These are phyloP conservation scores for Selaginella tamariscina DNA, from an alignment of 75 land plant species.

Conservation along the genomic window DNA sequence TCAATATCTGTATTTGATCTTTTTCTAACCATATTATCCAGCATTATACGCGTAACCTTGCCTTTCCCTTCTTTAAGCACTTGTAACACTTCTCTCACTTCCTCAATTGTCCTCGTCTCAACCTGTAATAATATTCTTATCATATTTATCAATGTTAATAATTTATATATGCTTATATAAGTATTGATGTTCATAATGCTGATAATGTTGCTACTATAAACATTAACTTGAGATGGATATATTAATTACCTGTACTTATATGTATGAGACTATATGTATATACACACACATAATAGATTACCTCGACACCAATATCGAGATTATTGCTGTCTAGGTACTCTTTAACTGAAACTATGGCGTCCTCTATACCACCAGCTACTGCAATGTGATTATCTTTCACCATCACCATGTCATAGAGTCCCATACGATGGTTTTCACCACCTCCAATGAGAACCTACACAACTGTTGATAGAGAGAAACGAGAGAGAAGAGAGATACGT, in stretches of 20 bases:
- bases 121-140: constrained; percentile 43
- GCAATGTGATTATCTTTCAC: constrained; percentile 97
- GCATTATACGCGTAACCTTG: constrained; percentile 73
- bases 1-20: constrained; percentile 68
- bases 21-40: constrained; percentile 92
- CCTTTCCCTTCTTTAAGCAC: constrained; percentile 43
- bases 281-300: constrained; percentile 15
- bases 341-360: constrained; percentile 66
- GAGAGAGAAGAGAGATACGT: constrained; percentile 17
- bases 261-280: too few species aligned
- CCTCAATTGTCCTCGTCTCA: constrained; percentile 85
- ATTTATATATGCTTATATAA: too few species aligned
- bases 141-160: too few species aligned
- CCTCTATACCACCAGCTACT: constrained; percentile 72
- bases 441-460: constrained; percentile 90
- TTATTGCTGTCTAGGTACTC: constrained; percentile 41
- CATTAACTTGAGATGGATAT: too few species aligned
- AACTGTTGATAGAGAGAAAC: neutral
- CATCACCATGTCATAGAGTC: constrained; percentile 95
- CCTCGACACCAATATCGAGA: constrained; percentile 86
- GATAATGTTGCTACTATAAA: too few species aligned
- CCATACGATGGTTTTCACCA: constrained; percentile 93
- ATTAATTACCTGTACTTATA: too few species aligned
- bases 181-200: too few species aligned
- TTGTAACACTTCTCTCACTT: constrained; percentile 61